Evolutionary conservation across 345 rosid genomes (phyloP).

Genomic region (Acer negundo): DNA sequence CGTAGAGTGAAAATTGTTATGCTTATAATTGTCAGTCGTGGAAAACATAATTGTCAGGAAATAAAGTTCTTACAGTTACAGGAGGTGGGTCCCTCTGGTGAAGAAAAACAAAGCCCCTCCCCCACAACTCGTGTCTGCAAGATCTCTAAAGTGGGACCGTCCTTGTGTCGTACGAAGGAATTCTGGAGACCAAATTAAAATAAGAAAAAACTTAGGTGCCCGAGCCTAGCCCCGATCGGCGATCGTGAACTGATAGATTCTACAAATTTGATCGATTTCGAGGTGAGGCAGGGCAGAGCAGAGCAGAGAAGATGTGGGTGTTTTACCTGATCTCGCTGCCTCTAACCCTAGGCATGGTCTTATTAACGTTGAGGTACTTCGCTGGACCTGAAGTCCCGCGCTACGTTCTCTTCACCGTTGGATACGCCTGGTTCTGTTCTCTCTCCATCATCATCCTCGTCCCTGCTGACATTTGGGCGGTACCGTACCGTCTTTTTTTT

Average conservation of each 20-base stretch:
- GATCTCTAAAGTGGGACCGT: neutral
- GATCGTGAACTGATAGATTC: neutral
- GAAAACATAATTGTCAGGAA: neutral
- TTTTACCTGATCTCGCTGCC: conserved; percentile 98
- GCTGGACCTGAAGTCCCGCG: conserved; percentile 96
- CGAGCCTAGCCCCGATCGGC: neutral
- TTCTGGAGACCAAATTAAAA: no score
- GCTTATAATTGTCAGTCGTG: neutral
- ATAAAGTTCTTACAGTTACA: neutral
- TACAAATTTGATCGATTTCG: neutral
- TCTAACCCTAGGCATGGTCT: conserved; percentile 88
- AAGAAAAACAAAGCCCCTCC: neutral
- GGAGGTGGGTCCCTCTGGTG: neutral
- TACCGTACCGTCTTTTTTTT: conserved; percentile 15
- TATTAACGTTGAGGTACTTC: conserved; percentile 78
- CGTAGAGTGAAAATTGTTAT: no score
- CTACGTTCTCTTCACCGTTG: conserved; percentile 89
- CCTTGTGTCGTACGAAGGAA: no score
- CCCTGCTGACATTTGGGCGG: conserved; percentile 98
- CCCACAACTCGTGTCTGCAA: neutral
- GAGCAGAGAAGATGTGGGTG: conserved; percentile 70
- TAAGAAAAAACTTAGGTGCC: no score
- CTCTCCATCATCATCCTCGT: conserved; percentile 95
- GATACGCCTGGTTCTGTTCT: conserved; percentile 98
- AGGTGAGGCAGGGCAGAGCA: neutral